Base-by-base conservation (phyloP, 257 asterid genomes). In the Solanum commersonii region DNA sequence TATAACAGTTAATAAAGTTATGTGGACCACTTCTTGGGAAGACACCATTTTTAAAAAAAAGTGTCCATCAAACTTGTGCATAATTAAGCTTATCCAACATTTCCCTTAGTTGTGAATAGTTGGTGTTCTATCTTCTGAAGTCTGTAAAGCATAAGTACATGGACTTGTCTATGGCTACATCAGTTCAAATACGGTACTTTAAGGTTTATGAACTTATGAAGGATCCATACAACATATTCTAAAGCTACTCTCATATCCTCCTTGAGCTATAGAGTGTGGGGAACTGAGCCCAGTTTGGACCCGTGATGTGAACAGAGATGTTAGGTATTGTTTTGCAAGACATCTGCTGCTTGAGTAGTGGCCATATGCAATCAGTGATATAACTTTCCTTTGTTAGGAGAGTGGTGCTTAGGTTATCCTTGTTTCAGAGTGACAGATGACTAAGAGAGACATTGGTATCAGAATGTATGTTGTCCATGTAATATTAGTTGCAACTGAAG, bases 91-190 rank as follows among this genome's bases (percentile, higher is more conserved):
- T 46, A 44, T 79, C 85, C 67, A 27, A 27, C 27, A 29, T 79
- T 79, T 78, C 84, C 60, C 52, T 79, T 79, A 25, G 16, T 79
- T 79, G 40, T 15, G 85, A 44, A 8, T 79, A 25, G 85, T 79
- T 79, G 27, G 85, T 44, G n/a, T 79, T 77, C 60, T 78, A 42
- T 78, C 37, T 78, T 42, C 37, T 78, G 15, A 78, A 42, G 37
- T 78, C 40, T 44, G 15, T 79, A 44, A 27, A 79, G 85, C 40
- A 37, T 2, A 44, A 44, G 15, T 27, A 46, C 27, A 79, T 79
- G 40, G 37, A 25, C 35, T 40, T 20, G 38, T 25, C 85, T 46
- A 44, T 44, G 40, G 67, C 40, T 79, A 44, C 40, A 16, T 79
- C 38, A 42, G 67, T 52, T 52, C 10, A 52, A 52, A 52, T 52